These are phyloP conservation scores for Fusarium algeriense DNA, from an alignment of 2,329 filamentous ascomycete species.

Conservation along the genomic window DNA sequence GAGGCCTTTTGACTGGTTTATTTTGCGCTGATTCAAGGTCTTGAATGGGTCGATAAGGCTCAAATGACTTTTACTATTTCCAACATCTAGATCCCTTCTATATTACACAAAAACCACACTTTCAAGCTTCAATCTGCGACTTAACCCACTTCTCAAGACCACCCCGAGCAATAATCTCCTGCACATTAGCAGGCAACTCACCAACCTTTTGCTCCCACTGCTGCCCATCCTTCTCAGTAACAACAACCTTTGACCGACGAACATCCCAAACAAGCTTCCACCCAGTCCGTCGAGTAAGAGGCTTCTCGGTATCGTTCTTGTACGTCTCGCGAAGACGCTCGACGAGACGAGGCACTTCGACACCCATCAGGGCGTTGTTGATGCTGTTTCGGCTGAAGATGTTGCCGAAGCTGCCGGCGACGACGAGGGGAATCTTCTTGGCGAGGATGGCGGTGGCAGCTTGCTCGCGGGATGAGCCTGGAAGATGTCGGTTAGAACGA, in stretches of 20 bases:
- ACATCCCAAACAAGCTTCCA: slow-evolving; percentile 91
- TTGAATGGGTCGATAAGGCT: background rate
- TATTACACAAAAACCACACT: slow-evolving; percentile 13
- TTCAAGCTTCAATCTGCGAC: slow-evolving; percentile 65
- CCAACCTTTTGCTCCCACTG: slow-evolving; percentile 86
- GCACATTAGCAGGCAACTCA: slow-evolving; percentile 85
- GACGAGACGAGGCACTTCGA: slow-evolving; percentile 76
- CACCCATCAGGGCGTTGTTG: slow-evolving; percentile 80
- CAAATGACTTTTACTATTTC: slow-evolving; percentile 20
- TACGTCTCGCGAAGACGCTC: slow-evolving; percentile 74
- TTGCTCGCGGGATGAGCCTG: slow-evolving; percentile 77
- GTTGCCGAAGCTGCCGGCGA: slow-evolving; percentile 84
- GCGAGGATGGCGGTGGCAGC: slow-evolving; percentile 89
- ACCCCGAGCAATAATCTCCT: slow-evolving; percentile 83
- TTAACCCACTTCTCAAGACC: slow-evolving; percentile 88
- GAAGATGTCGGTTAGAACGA: too few species aligned
- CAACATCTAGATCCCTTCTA: slow-evolving; percentile 24
- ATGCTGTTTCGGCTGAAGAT: slow-evolving; percentile 85
- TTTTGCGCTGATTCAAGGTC: slow-evolving; percentile 36
- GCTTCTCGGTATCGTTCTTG: slow-evolving; percentile 61
- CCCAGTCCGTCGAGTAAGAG: slow-evolving; percentile 78
- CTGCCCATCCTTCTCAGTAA: slow-evolving; percentile 76
- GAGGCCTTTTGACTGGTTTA: too few species aligned
- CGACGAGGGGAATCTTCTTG: slow-evolving; percentile 82
- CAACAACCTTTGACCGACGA: slow-evolving; percentile 73